Percentiles rank a stretch among this genome's conserved stretches.
Conservation (phyloP, 2,329 filamentous ascomycete genomes). For the Pestalotiopsis sp. region DNA sequence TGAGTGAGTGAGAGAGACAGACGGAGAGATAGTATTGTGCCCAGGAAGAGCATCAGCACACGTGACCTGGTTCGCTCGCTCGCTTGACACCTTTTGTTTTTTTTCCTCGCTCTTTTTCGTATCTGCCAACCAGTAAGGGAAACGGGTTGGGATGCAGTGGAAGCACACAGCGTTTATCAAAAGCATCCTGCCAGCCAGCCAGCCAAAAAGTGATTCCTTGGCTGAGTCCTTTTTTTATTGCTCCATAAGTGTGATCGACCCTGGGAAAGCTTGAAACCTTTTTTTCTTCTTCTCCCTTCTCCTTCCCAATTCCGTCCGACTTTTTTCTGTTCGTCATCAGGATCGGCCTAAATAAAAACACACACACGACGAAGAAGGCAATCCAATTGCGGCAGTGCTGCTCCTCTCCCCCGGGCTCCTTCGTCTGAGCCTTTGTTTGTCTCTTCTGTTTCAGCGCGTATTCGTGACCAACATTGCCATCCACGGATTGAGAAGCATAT, state of each 20-base stretch:
- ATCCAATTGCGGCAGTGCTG: slow-evolving; percentile 5
- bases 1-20: neutral
- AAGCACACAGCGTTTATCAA: neutral
- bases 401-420: neutral
- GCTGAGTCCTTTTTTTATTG: slow-evolving; percentile 1
- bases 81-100: slow-evolving; percentile 1
- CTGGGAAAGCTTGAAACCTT: neutral
- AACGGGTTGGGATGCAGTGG: neutral
- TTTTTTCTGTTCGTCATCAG: slow-evolving; percentile 2
- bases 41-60: neutral
- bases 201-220: neutral
- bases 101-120: neutral
- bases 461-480: neutral
- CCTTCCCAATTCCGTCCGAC: neutral
- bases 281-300: neutral
- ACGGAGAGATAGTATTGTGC: neutral
- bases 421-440: neutral
- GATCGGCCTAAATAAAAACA: neutral
- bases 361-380: neutral
- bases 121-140: neutral
- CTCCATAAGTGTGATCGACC: slow-evolving; percentile 6
- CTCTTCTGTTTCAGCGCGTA: neutral
- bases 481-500: no score
- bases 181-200: slow-evolving; percentile 6
- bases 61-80: neutral